Conservation (phyloP, 2,329 filamentous ascomycete genomes). For the Acrocalymma vagum region DNA sequence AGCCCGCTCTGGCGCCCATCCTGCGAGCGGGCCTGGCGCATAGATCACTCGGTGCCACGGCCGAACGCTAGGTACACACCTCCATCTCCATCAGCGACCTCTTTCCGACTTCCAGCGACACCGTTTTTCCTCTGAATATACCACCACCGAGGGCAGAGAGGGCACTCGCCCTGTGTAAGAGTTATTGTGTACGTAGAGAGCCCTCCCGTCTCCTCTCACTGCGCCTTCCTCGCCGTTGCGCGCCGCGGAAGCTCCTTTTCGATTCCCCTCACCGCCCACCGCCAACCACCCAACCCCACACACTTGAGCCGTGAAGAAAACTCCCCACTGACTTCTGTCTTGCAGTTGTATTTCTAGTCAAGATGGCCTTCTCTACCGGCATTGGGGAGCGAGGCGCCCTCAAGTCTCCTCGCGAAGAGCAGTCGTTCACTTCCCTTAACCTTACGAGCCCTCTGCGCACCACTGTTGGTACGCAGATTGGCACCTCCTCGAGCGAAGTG, state of each 20-base stretch:
- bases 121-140: conserved; percentile 3
- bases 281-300: conserved; percentile 41
- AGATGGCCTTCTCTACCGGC: conserved; percentile 72
- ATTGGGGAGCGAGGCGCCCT: conserved; percentile 76
- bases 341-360: conserved; percentile 49
- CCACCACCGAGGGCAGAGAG: conserved; percentile 26
- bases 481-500: conserved; percentile 68
- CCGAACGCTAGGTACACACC: conserved; percentile 11
- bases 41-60: conserved; percentile 16
- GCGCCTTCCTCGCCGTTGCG: conserved; percentile 15
- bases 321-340: conserved; percentile 35
- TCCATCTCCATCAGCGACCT: conserved; percentile 8
- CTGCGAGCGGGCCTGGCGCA: conserved; percentile 12
- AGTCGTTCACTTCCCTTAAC: conserved; percentile 76
- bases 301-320: conserved; percentile 22
- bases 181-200: conserved; percentile 30
- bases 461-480: conserved; percentile 71
- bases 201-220: conserved; percentile 6
- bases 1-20: conserved; percentile 3
- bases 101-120: conserved; percentile 18
- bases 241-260: conserved; percentile 24
- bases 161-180: conserved; percentile 39
- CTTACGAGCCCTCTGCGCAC: conserved; percentile 67
- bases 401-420: conserved; percentile 79
- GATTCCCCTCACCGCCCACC: conserved; percentile 43